Evolutionary conservation across 2,329 filamentous ascomycete species (phyloP).

Genomic region (Nectriaceae sp.): DNA sequence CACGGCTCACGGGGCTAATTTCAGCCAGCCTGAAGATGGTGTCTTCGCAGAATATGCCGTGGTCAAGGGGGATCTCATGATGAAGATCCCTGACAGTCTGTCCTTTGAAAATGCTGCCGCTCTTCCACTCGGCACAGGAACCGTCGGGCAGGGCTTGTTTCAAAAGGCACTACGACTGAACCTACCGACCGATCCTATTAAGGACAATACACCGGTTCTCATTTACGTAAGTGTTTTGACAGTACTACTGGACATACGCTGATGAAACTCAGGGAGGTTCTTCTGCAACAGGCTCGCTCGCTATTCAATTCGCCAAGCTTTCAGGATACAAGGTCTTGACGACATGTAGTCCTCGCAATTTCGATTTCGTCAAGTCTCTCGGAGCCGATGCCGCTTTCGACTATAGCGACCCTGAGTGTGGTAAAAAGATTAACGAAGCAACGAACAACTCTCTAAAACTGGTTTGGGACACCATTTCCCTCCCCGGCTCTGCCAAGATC

Average conservation of each 20-base stretch:
- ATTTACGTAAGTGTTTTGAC: too few relatives aligned
- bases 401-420: conserved; percentile 34
- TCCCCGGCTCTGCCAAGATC: neutral
- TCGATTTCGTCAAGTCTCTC: conserved; percentile 40
- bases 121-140: conserved; percentile 42
- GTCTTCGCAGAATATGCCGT: conserved; percentile 42
- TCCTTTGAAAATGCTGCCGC: conserved; percentile 48
- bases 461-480: conserved; percentile 33
- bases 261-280: too few relatives aligned
- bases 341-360: conserved; percentile 43
- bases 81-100: conserved; percentile 47
- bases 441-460: conserved; percentile 3
- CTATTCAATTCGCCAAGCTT: conserved; percentile 39
- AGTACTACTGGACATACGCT: too few relatives aligned
- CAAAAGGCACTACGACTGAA: neutral
- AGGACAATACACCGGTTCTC: neutral
- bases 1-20: conserved; percentile 37
- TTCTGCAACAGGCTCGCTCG: conserved; percentile 56
- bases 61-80: conserved; percentile 42
- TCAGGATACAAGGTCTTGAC: conserved; percentile 42
- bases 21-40: conserved; percentile 27
- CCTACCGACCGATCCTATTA: neutral
- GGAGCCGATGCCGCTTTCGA: conserved; percentile 46
- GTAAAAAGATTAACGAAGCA: conserved; percentile 10
- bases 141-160: conserved; percentile 30